These are phyloP conservation scores for Camellia granthamiana DNA, from an alignment of 148 eudicot genomes.

Conservation along the genomic window DNA sequence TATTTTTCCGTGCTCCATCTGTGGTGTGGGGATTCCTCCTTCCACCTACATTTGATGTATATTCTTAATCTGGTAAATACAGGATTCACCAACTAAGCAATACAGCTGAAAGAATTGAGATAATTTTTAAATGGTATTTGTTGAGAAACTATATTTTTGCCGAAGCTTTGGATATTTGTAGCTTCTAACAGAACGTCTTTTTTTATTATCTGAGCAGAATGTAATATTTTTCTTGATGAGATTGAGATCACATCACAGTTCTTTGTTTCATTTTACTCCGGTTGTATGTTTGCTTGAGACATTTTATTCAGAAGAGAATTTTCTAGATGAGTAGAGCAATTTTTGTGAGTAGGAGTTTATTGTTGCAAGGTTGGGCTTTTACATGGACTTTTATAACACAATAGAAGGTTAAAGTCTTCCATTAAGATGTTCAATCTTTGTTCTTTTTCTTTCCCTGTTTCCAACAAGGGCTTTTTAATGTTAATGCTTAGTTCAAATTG, in stretches of 20 bases:
- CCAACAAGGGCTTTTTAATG: neutral
- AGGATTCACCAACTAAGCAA: neutral
- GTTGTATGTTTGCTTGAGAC: neutral
- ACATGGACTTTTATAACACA: neutral
- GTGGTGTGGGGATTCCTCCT: neutral
- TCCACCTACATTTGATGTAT: neutral
- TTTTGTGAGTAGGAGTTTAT: neutral
- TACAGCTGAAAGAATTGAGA: neutral
- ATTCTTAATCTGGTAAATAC: neutral
- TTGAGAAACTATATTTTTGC: neutral
- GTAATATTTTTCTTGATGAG: neutral
- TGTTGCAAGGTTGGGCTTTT: neutral
- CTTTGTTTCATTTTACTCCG: neutral
- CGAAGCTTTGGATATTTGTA: neutral
- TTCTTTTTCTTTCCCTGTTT: too few species aligned
- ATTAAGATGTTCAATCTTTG: neutral
- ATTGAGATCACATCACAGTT: neutral
- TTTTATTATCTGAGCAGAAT: neutral
- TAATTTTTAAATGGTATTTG: neutral
- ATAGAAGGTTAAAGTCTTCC: slow-evolving; percentile 1
- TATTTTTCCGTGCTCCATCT: neutral
- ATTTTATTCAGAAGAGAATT: neutral
- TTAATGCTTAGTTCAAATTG: neutral
- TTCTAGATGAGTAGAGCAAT: neutral
- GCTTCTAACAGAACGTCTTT: neutral